Base-by-base conservation (phyloP, 164 flowering plant species). In the Euptelea pleiosperma region DNA sequence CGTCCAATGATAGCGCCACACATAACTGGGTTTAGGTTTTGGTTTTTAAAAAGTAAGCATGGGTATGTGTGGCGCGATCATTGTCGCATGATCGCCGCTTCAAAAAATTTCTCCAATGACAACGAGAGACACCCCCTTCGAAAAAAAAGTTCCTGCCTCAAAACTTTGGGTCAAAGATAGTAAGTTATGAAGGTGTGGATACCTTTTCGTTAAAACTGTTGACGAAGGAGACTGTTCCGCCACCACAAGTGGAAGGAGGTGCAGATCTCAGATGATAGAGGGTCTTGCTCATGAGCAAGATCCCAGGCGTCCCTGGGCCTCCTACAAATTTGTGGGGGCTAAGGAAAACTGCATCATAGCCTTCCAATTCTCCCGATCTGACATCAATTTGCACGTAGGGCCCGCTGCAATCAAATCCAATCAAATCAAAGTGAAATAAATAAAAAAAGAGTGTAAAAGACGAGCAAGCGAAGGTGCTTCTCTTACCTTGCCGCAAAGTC, bases 271-370 rank as follows among this genome's bases (percentile, higher is more conserved):
- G 62, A 47, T 33, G 61, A 54, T 86, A 84, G 5, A 86, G 78
- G 43, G 66, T 46, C 57, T 82, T 84, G 71, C 57, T 79, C 85
- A 86, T 82, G 7, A 84, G 62, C 30, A 86, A 78, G 4, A 82
- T 61, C 7, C 87, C 91, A 0, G 91, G 84, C 1, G 82, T 60
- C 4, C 81, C 92, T 6, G 95, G 97, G 2, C 97, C 97, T 6
- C 97, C 97, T 0, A 87, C 52, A 50, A 90, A 90, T 68, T 90
- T 87, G 61, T 90, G 97, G 30, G 90, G 75, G 46, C 95, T 87
- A 0, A 90, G 66, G 61, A 84, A 85, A 9, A 90, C 45, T 0
- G 87, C 95, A 74, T 90, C 97, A 56, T 83, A 87, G 19, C 92
- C 92, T 15, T 87, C 95, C 5, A 66, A 45, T 60, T 82, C 79